Conservation (phyloP, 2,329 filamentous ascomycete species). For the Aspergillus neotritici region DNA sequence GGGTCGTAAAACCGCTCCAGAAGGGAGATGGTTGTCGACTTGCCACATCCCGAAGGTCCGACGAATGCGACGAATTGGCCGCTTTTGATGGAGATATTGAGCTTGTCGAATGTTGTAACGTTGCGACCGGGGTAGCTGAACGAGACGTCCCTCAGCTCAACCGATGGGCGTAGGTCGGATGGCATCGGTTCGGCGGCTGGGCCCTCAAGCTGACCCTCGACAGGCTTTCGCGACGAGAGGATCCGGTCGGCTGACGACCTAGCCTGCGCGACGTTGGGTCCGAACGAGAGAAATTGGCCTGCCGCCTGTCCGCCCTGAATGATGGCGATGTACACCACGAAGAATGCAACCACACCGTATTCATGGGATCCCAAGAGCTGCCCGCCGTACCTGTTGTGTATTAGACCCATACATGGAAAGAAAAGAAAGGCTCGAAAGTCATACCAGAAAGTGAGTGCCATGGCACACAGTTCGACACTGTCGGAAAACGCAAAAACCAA, state of each 20-base stretch:
- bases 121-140: conserved; percentile 36
- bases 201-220: neutral
- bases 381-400: conserved; percentile 54
- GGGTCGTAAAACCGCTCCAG: conserved; percentile 46
- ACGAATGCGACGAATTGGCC: conserved; percentile 44
- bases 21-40: conserved; percentile 42
- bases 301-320: conserved; percentile 63
- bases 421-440: neutral
- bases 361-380: conserved; percentile 52
- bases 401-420: neutral
- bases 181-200: neutral
- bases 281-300: conserved; percentile 62
- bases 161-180: neutral
- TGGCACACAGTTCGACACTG: conserved; percentile 57
- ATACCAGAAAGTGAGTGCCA: conserved; percentile 56
- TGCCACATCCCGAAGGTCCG: conserved; percentile 46
- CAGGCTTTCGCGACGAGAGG: conserved; percentile 20
- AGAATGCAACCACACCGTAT: conserved; percentile 45
- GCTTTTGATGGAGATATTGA: conserved; percentile 31
- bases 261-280: conserved; percentile 48
- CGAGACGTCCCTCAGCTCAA: conserved; percentile 29
- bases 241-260: conserved; percentile 36
- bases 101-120: conserved; percentile 24
- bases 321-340: conserved; percentile 59
- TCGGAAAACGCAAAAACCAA: conserved; percentile 64